These are phyloP conservation scores for Lactifluus piperatus DNA, from an alignment of 768 basidiomycete species.

Conservation along the genomic window DNA sequence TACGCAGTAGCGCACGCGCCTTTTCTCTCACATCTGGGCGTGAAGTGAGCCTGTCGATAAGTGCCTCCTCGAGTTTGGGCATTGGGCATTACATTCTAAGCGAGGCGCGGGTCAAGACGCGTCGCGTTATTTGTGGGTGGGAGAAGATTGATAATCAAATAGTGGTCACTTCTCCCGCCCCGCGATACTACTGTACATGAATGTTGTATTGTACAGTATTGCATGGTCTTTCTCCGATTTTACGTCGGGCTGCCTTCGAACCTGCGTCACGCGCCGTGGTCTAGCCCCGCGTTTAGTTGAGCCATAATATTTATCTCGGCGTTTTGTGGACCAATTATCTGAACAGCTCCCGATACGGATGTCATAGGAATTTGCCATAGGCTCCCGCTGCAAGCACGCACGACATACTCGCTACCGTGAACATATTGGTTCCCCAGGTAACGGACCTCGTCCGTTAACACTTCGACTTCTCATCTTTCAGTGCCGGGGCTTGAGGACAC, in stretches of 20 bases:
- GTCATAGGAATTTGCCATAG: background rate
- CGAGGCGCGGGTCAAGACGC: background rate
- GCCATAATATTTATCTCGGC: too few species aligned
- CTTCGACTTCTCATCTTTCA: background rate
- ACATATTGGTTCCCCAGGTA: background rate
- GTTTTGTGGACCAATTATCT: background rate
- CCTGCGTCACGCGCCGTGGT: too few species aligned
- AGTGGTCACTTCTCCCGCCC: too few species aligned
- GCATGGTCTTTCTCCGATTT: too few species aligned
- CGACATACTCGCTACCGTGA: background rate
- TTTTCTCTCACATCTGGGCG: slow-evolving; percentile 28
- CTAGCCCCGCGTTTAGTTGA: too few species aligned
- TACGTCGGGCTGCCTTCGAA: too few species aligned
- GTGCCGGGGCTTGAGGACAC: background rate
- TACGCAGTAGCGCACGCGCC: slow-evolving; percentile 29
- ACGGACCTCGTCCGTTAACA: background rate
- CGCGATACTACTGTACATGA: too few species aligned
- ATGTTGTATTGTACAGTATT: too few species aligned
- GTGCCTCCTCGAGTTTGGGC: slow-evolving; percentile 16
- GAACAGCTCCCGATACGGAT: background rate
- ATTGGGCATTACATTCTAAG: background rate
- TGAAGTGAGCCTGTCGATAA: slow-evolving; percentile 10
- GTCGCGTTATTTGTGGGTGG: slow-evolving; percentile 7
- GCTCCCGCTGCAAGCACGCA: background rate
- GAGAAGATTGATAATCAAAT: background rate